Evolutionary conservation across 192 early-diverging fungal species (phyloP).

Genomic region (Borealophlyctis nickersoniae): DNA sequence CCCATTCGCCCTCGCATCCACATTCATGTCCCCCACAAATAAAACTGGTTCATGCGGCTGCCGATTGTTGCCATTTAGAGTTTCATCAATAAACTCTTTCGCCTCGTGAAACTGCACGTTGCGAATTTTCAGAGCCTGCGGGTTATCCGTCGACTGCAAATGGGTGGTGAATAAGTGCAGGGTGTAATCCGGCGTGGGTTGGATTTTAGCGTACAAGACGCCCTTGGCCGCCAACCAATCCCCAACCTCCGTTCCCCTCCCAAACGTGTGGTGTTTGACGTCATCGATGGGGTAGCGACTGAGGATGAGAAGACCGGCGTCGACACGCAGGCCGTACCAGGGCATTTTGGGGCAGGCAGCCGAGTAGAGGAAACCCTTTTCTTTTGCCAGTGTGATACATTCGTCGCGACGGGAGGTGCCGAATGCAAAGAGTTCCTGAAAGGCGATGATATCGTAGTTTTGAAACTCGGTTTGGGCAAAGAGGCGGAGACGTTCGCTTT

Average conservation of each 20-base stretch:
- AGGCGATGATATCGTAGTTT: constrained; percentile 70
- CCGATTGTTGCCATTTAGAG: constrained; percentile 31
- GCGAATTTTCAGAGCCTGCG: constrained; percentile 37
- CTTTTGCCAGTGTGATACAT: constrained; percentile 26
- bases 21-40: constrained; percentile 69
- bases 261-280: constrained; percentile 55
- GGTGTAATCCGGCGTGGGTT: constrained; percentile 29
- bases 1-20: constrained; percentile 37
- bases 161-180: constrained; percentile 75
- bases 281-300: constrained; percentile 62
- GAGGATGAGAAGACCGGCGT: constrained; percentile 72
- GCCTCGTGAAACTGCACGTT: constrained; percentile 59
- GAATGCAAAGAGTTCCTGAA: constrained; percentile 80
- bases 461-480: constrained; percentile 19
- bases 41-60: constrained; percentile 54
- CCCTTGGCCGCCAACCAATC: constrained; percentile 66
- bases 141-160: constrained; percentile 58
- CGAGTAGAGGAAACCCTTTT: constrained; percentile 25
- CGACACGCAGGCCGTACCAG: constrained; percentile 59
- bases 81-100: constrained; percentile 61
- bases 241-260: constrained; percentile 46
- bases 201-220: constrained; percentile 66
- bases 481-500: constrained; percentile 13
- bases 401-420: constrained; percentile 51
- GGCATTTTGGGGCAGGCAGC: constrained; percentile 56